phyloP scores from a whole-genome alignment of 2,329 filamentous ascomycete species.

The Colletotrichum sansevieriae region DNA sequence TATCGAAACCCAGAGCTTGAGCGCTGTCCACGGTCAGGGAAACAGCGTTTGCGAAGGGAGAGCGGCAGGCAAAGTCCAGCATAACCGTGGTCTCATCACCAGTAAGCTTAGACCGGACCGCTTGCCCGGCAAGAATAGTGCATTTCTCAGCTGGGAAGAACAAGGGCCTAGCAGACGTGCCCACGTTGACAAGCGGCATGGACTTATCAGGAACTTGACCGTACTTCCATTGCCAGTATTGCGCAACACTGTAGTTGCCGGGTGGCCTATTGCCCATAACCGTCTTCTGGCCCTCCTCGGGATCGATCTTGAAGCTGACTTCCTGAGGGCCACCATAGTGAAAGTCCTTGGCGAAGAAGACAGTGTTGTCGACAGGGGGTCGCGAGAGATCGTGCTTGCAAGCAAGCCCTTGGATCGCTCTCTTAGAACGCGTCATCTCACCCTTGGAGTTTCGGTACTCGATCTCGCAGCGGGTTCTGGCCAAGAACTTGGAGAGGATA shows the following conservation, averaged over 20 bases:
- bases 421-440: slow-evolving; percentile 39
- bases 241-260: slow-evolving; percentile 53
- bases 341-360: slow-evolving; percentile 21
- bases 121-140: slow-evolving; percentile 73
- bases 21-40: slow-evolving; percentile 73
- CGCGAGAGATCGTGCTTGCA: slow-evolving; percentile 20
- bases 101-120: slow-evolving; percentile 69
- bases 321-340: slow-evolving; percentile 45
- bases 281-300: slow-evolving; percentile 43
- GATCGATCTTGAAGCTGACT: slow-evolving; percentile 50
- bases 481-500: slow-evolving; percentile 53
- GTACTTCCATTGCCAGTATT: slow-evolving; percentile 58
- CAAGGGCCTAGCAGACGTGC: slow-evolving; percentile 65
- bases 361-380: neutral
- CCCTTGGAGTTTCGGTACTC: slow-evolving; percentile 47
- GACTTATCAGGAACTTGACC: slow-evolving; percentile 42
- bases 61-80: slow-evolving; percentile 79
- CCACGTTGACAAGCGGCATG: slow-evolving; percentile 75
- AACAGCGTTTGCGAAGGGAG: slow-evolving; percentile 74
- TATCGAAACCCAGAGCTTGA: slow-evolving; percentile 68
- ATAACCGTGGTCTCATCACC: slow-evolving; percentile 74
- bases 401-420: slow-evolving; percentile 48
- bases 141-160: slow-evolving; percentile 79
- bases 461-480: slow-evolving; percentile 55
- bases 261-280: slow-evolving; percentile 35